These are phyloP conservation scores for Puccinellia tenuiflora DNA, from an alignment of 176 grass and related monocot species.

Conservation along the genomic window DNA sequence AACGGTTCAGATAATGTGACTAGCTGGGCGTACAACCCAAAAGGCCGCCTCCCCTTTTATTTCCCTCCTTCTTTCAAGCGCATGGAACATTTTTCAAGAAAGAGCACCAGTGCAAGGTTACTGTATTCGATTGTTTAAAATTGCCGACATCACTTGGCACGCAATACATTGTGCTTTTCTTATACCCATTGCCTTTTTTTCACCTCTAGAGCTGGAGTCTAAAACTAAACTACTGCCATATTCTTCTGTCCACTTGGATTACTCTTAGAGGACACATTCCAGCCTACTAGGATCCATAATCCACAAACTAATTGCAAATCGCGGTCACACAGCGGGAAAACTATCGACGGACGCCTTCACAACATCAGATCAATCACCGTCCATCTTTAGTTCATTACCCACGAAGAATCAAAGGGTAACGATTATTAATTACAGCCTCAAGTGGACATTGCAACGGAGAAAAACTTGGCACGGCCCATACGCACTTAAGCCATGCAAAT, in stretches of 20 bases:
- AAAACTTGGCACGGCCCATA: neutral
- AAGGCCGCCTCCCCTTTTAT: no score
- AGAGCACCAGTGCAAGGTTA: no score
- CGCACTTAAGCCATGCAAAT: neutral
- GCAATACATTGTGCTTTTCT: no score
- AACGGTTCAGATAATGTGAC: no score
- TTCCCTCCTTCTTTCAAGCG: no score
- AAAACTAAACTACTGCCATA: neutral
- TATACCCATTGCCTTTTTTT: no score
- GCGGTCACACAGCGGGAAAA: neutral
- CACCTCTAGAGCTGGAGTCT: neutral
- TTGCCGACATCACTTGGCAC: no score
- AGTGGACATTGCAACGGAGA: neutral
- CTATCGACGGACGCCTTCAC: no score
- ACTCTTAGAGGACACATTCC: neutral
- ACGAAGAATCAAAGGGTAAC: no score
- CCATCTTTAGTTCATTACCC: neutral
- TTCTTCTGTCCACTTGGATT: neutral
- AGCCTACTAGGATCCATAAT: neutral
- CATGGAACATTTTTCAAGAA: no score
- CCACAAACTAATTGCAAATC: neutral
- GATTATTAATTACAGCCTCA: neutral
- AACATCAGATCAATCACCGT: neutral
- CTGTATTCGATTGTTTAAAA: no score
- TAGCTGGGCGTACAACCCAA: no score